phyloP scores from a whole-genome alignment of 2,329 filamentous ascomycete genomes.

The Aspergillus viridinutans region DNA sequence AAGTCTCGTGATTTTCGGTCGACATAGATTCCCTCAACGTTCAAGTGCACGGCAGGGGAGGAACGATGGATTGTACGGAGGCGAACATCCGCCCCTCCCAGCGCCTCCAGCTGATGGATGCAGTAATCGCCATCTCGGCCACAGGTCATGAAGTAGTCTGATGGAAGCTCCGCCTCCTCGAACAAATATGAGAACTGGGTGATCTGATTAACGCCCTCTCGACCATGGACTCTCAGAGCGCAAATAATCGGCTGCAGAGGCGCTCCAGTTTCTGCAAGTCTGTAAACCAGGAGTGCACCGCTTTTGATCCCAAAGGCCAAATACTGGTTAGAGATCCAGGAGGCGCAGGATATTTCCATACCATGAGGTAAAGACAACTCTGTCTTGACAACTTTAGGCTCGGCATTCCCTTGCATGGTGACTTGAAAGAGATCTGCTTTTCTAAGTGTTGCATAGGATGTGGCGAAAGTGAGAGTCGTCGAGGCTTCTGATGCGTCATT shows the following conservation, averaged over 20 bases:
- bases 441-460: constrained; percentile 22
- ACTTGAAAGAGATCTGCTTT: constrained; percentile 28
- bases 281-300: constrained; percentile 52
- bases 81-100: constrained; percentile 20
- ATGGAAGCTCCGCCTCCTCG: constrained; percentile 11
- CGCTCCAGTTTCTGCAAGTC: constrained; percentile 14
- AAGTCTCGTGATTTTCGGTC: constrained; percentile 50
- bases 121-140: constrained; percentile 73
- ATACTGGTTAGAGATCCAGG: constrained; percentile 29
- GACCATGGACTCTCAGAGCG: constrained; percentile 41
- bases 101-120: constrained; percentile 49
- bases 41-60: constrained; percentile 65
- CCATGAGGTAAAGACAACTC: constrained; percentile 36
- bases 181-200: constrained; percentile 14
- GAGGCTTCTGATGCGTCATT: constrained; percentile 1
- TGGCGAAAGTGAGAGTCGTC: constrained; percentile 21
- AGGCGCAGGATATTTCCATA: constrained; percentile 52
- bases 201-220: constrained; percentile 68
- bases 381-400: constrained; percentile 37
- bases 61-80: constrained; percentile 62
- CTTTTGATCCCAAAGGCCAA: constrained; percentile 54
- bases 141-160: constrained; percentile 58
- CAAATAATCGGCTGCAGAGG: constrained; percentile 20
- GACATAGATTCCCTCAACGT: constrained; percentile 71
- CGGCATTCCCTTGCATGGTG: constrained; percentile 8